These are phyloP conservation scores for Apiospora pterosperma DNA, from an alignment of 2,329 filamentous ascomycete species.

Conservation along the genomic window DNA sequence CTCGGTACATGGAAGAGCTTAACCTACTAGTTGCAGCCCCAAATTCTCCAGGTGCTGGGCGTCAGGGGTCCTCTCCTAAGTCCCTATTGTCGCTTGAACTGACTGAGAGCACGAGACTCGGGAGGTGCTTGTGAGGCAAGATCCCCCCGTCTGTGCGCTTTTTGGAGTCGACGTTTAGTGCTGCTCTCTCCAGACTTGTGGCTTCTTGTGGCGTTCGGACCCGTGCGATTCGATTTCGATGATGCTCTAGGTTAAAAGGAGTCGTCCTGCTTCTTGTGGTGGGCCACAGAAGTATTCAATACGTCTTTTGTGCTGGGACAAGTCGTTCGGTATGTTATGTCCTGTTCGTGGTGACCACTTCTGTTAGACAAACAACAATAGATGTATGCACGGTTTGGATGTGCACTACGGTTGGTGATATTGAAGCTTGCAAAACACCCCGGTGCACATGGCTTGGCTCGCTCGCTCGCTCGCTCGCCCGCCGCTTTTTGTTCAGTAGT, in stretches of 20 bases:
- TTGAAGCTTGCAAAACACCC: not conserved
- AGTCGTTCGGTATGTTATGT: not conserved
- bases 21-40: not conserved
- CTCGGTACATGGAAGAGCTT: slow-evolving; percentile 1
- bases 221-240: not conserved
- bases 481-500: not conserved
- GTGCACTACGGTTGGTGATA: not conserved
- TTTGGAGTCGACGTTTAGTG: not conserved
- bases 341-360: not conserved
- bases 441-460: not conserved
- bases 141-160: not conserved
- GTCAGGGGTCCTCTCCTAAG: slow-evolving; percentile 1
- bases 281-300: not conserved
- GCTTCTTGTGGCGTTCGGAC: not conserved
- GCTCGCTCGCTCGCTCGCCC: not conserved
- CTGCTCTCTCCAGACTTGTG: not conserved
- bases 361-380: not conserved
- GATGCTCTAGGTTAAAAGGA: not conserved
- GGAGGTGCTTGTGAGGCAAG: slow-evolving; percentile 1
- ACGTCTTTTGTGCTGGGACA: not conserved
- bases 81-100: not conserved
- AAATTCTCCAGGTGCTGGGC: slow-evolving; percentile 1
- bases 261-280: not conserved
- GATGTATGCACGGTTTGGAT: not conserved
- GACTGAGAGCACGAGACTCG: not conserved